Base-by-base conservation (phyloP, 2,329 filamentous ascomycete genomes). In the Colletotrichum liriopes region DNA sequence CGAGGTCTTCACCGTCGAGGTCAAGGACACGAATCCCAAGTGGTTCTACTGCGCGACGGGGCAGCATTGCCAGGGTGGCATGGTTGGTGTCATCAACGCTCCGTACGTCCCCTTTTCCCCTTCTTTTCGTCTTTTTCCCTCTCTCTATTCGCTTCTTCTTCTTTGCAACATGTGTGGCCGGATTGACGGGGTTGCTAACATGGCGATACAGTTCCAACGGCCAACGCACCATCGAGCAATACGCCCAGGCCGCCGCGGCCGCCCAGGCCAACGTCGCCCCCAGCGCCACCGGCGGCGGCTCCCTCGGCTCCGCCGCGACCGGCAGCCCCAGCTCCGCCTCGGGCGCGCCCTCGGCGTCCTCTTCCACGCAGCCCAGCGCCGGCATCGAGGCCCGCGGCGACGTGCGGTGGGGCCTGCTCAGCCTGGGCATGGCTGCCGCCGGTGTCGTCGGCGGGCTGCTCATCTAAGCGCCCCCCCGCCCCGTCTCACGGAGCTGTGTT, bases 11-110 rank as follows among this genome's bases (percentile, higher is more conserved):
- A 66, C 63, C 20, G 32, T 75, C 65, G 8, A 75, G 14, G 39
- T 74, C 29, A 75, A 86, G 71, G 82, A 87, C 75, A 84, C 82
- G 2, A 88, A 85, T 56, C 90, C 90, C 1, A 86, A 91, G 71
- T 92, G 91, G 90, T 87, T 88, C 77, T 92, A 91, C 84, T 92
- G 90, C 78, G 87, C 87, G 20, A 87, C 90, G 71, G 84, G 77
- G 45, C 85, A 83, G 69, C 90, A 92, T 81, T 92, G 90, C 77
- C 87, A 91, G 75, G 79, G 76, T n/a, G 88, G 89, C 56, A 91
- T 91, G 87, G 87, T 89, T 59, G 87, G 87, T 63, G 88, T 88
- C 14, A 73, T 74, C 54, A 73, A 74, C 49, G 35, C 74, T 6
- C 66, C 71, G 72, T 68, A 41, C 23, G 72, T 72, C 5, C 5